phyloP scores from a whole-genome alignment of 768 basidiomycete species.

The Brasilioporus rufonigricans region DNA sequence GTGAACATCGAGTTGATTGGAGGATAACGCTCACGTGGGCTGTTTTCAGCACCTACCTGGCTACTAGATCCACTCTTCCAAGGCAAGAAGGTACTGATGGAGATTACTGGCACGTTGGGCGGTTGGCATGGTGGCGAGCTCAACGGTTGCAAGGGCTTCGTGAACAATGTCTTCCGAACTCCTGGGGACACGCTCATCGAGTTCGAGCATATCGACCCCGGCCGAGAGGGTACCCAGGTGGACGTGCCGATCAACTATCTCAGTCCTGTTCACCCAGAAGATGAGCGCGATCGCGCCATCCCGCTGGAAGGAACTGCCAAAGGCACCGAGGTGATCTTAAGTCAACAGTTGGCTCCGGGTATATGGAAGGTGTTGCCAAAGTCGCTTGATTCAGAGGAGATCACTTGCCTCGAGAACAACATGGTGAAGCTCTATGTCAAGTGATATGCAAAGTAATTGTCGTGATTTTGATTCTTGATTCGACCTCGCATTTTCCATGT shows the following conservation, averaged over 20 bases:
- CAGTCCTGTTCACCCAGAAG: constrained; percentile 37
- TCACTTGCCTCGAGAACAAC: constrained; percentile 13
- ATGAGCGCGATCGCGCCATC: constrained; percentile 48
- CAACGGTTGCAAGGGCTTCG: constrained; percentile 29
- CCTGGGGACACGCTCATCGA: constrained; percentile 28
- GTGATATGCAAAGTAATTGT: constrained; percentile 8
- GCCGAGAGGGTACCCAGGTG: constrained; percentile 31
- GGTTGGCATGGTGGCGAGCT: constrained; percentile 30
- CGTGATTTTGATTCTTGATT: not conserved
- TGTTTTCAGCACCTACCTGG: constrained; percentile 26
- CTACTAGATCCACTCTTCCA: constrained; percentile 27
- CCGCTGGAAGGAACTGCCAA: constrained; percentile 43
- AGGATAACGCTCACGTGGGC: constrained; percentile 15
- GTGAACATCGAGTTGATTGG: constrained; percentile 8
- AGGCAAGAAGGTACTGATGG: constrained; percentile 29
- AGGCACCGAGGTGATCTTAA: constrained; percentile 45
- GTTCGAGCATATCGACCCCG: constrained; percentile 30
- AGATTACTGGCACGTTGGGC: constrained; percentile 25
- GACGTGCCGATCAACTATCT: constrained; percentile 44
- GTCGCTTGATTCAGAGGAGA: constrained; percentile 8
- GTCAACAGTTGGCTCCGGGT: constrained; percentile 34
- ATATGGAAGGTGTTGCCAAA: constrained; percentile 23
- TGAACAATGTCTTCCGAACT: constrained; percentile 24
- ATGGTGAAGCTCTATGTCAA: constrained; percentile 28
- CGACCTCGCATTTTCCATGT: constrained; percentile 6